Evolutionary conservation across 2,329 filamentous ascomycete species (phyloP).

Genomic region (Xenosphaeropsis pyriputrescens): DNA sequence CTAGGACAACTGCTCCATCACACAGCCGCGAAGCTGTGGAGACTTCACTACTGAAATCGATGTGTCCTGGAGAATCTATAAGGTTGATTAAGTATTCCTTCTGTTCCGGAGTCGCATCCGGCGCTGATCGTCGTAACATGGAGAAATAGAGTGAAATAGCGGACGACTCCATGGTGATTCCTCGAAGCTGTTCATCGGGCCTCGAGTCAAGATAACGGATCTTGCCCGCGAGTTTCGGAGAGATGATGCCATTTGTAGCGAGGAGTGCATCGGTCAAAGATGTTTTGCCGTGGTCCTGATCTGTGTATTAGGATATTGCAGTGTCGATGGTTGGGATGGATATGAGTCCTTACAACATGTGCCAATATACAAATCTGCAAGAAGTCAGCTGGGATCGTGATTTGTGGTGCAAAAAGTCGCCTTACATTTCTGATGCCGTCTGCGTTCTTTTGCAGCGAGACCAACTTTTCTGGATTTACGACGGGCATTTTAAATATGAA

Average conservation of each 20-base stretch:
- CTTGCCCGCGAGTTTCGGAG: constrained; percentile 91
- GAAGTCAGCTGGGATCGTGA: constrained; percentile 10
- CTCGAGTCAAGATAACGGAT: constrained; percentile 94
- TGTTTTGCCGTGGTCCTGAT: constrained; percentile 88
- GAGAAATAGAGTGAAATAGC: constrained; percentile 95
- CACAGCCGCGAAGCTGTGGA: constrained; percentile 90
- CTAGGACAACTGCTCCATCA: constrained; percentile 84
- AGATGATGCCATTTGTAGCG: constrained; percentile 98
- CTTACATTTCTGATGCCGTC: constrained; percentile 85
- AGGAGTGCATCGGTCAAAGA: constrained; percentile 92
- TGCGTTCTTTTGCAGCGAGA: constrained; percentile 74
- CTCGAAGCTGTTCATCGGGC: constrained; percentile 87
- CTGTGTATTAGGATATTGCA: constrained; percentile 2
- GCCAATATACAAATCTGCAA: constrained; percentile 82
- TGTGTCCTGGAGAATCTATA: constrained; percentile 95
- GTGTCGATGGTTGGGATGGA: not conserved
- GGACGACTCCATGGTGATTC: constrained; percentile 99
- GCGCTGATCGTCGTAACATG: constrained; percentile 60
- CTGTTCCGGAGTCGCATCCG: constrained; percentile 52
- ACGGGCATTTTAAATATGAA: constrained; percentile 55
- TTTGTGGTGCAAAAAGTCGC: constrained; percentile 5
- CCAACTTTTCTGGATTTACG: constrained; percentile 79
- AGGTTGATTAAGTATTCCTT: constrained; percentile 94
- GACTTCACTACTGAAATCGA: constrained; percentile 97
- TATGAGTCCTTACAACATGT: constrained; percentile 54